Evolutionary conservation across 1,139 yeast species (phyloP).

Genomic region (Hyphopichia wangnamkhiaoensis): DNA sequence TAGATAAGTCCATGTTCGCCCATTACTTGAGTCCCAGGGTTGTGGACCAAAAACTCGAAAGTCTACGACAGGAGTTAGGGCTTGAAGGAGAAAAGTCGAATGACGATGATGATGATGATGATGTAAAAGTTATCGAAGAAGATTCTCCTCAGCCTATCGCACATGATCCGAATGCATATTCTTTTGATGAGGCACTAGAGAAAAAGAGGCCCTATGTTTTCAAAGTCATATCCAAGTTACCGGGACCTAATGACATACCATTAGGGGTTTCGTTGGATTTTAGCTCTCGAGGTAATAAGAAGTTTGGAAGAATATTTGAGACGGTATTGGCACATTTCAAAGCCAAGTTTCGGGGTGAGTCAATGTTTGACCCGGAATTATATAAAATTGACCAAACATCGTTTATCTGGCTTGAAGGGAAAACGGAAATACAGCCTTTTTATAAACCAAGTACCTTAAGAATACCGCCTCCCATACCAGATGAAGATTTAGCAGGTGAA

Average conservation of each 20-base stretch:
- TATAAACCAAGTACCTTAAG: constrained; percentile 45
- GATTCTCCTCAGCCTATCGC: background rate
- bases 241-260: constrained; percentile 14
- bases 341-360: constrained; percentile 4
- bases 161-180: constrained; percentile 12
- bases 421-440: constrained; percentile 38
- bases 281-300: constrained; percentile 34
- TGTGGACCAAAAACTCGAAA: background rate
- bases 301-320: constrained; percentile 19
- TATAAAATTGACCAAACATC: constrained; percentile 16
- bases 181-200: constrained; percentile 29
- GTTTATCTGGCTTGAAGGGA: constrained; percentile 46
- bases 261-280: constrained; percentile 21
- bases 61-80: background rate
- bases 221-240: constrained; percentile 31
- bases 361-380: constrained; percentile 7
- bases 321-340: constrained; percentile 18
- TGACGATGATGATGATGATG: constrained; percentile 12
- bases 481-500: constrained; percentile 15
- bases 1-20: constrained; percentile 10
- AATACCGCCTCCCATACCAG: constrained; percentile 28
- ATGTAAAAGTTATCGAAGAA: constrained; percentile 9
- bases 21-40: background rate
- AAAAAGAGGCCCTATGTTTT: constrained; percentile 32
- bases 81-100: constrained; percentile 1